Percentiles rank a stretch among this genome's conserved stretches.
phyloP scores from a whole-genome alignment of 208 protist genomes.

The Trypanosoma congolense region DNA sequence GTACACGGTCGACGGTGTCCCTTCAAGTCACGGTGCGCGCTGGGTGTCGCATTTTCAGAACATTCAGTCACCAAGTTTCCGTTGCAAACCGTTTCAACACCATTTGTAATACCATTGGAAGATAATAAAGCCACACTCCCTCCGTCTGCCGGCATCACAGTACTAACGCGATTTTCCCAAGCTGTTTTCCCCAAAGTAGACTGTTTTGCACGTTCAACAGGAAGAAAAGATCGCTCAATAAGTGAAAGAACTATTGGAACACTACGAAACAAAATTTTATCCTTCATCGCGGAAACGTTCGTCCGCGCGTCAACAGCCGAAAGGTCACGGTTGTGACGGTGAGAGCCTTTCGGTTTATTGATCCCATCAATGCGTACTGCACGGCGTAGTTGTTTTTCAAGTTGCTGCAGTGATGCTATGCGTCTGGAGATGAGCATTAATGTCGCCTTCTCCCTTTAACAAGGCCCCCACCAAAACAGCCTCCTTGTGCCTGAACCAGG shows the following conservation, averaged over 20 bases:
- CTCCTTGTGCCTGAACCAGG: not conserved
- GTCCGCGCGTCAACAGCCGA: not conserved
- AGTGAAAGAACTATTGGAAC: constrained; percentile 65
- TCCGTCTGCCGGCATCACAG: not conserved
- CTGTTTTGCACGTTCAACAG: constrained; percentile 1
- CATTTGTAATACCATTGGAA: not conserved
- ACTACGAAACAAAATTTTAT: constrained; percentile 63
- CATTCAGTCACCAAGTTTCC: too few species aligned
- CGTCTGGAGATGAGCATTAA: constrained; percentile 29
- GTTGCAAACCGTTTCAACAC: too few species aligned
- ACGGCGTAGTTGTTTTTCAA: constrained; percentile 22
- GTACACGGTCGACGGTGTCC: too few species aligned
- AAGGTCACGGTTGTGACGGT: not conserved
- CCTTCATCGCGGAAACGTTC: constrained; percentile 16
- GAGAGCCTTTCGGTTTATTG: not conserved
- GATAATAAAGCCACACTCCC: not conserved
- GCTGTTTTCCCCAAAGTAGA: not conserved
- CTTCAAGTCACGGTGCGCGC: too few species aligned
- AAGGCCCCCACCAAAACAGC: not conserved
- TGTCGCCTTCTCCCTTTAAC: not conserved
- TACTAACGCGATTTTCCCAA: not conserved
- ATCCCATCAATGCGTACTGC: constrained; percentile 12
- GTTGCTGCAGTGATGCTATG: constrained; percentile 26
- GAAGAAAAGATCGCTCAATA: constrained; percentile 53
- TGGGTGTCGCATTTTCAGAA: too few species aligned